phyloP scores from a whole-genome alignment of 1,284 basidiomycete genomes.

The Sanghuangporus sanghuang region DNA sequence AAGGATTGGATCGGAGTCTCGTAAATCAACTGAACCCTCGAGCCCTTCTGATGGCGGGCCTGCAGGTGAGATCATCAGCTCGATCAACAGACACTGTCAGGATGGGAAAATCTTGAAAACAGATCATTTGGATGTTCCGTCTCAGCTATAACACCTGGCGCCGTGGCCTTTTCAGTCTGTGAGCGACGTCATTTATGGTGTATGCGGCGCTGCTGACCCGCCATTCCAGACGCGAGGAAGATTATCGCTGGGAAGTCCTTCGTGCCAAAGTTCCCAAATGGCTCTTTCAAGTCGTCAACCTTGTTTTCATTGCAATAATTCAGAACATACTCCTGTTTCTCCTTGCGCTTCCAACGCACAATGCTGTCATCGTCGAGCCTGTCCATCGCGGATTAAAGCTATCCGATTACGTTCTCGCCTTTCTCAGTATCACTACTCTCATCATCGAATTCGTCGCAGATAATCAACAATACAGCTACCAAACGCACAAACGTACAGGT shows the following conservation, averaged over 20 bases:
- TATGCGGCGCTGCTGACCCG: neutral
- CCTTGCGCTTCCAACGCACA: conserved; percentile 58
- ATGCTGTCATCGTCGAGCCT: conserved; percentile 50
- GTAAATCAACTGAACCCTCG: conserved; percentile 55
- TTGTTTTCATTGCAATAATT: conserved; percentile 74
- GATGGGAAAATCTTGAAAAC: conserved; percentile 6
- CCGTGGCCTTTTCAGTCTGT: conserved; percentile 78
- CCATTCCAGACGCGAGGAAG: conserved; percentile 61
- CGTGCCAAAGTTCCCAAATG: conserved; percentile 60
- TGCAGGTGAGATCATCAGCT: conserved; percentile 40
- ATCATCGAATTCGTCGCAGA: conserved; percentile 78
- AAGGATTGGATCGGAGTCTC: conserved; percentile 37
- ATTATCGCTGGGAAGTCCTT: conserved; percentile 87
- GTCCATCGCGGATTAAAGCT: conserved; percentile 39
- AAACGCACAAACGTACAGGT: conserved; percentile 69
- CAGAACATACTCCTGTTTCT: conserved; percentile 82
- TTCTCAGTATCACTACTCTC: conserved; percentile 54
- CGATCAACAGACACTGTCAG: neutral
- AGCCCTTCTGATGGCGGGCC: conserved; percentile 61
- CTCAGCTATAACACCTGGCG: conserved; percentile 83
- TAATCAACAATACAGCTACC: conserved; percentile 86
- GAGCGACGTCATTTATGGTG: conserved; percentile 24
- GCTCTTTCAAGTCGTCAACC: conserved; percentile 77
- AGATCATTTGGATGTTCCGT: conserved; percentile 68
- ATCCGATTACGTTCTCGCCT: conserved; percentile 65